Conservation (phyloP, 2,329 filamentous ascomycete genomes). For the Penicillium thymicola region DNA sequence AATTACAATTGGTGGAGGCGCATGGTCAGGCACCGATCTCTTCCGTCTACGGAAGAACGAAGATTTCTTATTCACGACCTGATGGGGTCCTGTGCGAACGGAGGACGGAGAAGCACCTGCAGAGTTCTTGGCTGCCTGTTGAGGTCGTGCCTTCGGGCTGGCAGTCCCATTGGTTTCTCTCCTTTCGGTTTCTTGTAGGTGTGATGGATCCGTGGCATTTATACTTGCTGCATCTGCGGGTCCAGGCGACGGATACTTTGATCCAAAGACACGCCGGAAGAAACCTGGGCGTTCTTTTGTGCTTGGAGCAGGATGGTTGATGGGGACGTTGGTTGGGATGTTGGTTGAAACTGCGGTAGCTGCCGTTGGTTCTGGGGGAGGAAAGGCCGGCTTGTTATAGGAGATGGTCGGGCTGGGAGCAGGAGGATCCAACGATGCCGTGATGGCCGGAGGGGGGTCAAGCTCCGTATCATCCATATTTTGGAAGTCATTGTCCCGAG, state of each 20-base stretch:
- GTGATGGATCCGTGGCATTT: slow-evolving; percentile 20
- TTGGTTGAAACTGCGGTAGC: slow-evolving; percentile 15
- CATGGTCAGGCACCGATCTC: slow-evolving; percentile 73
- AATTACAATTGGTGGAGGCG: slow-evolving; percentile 56
- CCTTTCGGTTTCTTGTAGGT: slow-evolving; percentile 24
- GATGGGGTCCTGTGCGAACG: slow-evolving; percentile 36
- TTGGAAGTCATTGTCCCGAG: slow-evolving; percentile 31
- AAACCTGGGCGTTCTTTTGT: slow-evolving; percentile 77
- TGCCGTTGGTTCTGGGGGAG: slow-evolving; percentile 41
- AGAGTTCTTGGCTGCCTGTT: slow-evolving; percentile 26
- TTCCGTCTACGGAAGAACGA: slow-evolving; percentile 93
- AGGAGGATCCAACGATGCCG: slow-evolving; percentile 48
- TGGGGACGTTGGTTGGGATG: neutral
- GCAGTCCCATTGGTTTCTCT: slow-evolving; percentile 21
- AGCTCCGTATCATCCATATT: slow-evolving; percentile 26
- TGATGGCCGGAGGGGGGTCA: slow-evolving; percentile 41
- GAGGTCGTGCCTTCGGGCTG: slow-evolving; percentile 26
- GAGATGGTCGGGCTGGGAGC: slow-evolving; percentile 54
- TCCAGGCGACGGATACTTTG: slow-evolving; percentile 51
- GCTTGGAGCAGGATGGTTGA: neutral
- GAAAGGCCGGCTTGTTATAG: slow-evolving; percentile 47
- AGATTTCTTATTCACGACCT: slow-evolving; percentile 82
- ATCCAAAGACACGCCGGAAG: slow-evolving; percentile 88
- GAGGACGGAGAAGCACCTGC: slow-evolving; percentile 17
- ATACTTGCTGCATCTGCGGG: slow-evolving; percentile 17